A percentile compares a stretch with the other conserved stretches of the same genome.
These are phyloP conservation scores for Teratosphaeria epicoccoides DNA, from an alignment of 2,329 filamentous ascomycete genomes.

Conservation along the genomic window DNA sequence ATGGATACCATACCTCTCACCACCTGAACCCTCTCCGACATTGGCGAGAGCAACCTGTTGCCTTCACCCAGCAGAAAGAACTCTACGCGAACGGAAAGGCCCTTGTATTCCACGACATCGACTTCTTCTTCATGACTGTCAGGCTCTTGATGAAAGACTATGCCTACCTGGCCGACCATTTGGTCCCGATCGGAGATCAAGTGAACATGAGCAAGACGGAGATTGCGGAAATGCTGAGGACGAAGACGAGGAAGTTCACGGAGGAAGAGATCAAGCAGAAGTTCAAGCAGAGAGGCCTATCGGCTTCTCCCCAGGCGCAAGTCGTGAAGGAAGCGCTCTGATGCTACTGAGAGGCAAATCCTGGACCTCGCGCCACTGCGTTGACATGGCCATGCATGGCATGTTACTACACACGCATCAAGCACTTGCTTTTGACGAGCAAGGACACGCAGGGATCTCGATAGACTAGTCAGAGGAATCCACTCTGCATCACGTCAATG, in stretches of 20 bases:
- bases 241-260: constrained; percentile 56
- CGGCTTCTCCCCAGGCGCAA: not conserved
- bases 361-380: no score
- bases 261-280: constrained; percentile 54
- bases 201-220: constrained; percentile 55
- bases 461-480: no score
- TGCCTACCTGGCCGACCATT: constrained; percentile 52
- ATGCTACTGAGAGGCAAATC: no score
- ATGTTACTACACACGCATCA: no score
- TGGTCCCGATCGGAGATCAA: constrained; percentile 67
- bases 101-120: constrained; percentile 70
- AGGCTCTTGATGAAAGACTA: constrained; percentile 63
- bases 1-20: constrained; percentile 76
- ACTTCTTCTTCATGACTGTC: constrained; percentile 57
- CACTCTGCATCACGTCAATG: no score
- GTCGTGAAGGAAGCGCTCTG: not conserved
- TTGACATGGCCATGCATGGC: no score
- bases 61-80: constrained; percentile 60
- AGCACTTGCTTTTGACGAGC: no score
- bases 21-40: constrained; percentile 68
- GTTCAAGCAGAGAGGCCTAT: constrained; percentile 28
- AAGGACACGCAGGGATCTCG: no score
- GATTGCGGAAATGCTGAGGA: constrained; percentile 50
- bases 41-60: constrained; percentile 69
- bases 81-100: constrained; percentile 57